Evolutionary conservation across 352 stramenopile genomes (phyloP).

Genomic region (Globisporangium spinosum): DNA sequence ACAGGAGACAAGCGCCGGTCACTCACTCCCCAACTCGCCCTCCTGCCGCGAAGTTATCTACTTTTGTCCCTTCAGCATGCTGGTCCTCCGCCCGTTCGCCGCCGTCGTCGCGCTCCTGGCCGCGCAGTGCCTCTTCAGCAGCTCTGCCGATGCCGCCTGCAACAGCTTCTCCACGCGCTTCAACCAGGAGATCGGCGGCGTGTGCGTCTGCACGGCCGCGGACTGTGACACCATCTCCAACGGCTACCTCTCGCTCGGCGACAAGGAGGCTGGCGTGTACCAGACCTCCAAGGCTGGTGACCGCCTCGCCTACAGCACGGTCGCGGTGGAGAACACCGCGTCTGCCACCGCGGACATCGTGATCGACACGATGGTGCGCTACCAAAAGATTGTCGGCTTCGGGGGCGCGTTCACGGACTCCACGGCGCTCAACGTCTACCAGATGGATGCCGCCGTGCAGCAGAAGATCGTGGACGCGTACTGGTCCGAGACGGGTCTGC

Average conservation of each 20-base stretch:
- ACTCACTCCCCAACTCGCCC: slow-evolving; percentile 15
- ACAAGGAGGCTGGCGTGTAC: slow-evolving; percentile 43
- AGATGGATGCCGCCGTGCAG: slow-evolving; percentile 53
- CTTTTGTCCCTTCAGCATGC: slow-evolving; percentile 9
- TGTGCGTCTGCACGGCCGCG: slow-evolving; percentile 47
- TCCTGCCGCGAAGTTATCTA: not conserved
- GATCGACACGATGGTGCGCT: slow-evolving; percentile 47
- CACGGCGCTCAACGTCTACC: slow-evolving; percentile 74
- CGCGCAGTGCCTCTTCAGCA: slow-evolving; percentile 15
- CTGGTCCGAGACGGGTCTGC: slow-evolving; percentile 68
- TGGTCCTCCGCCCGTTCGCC: slow-evolving; percentile 17
- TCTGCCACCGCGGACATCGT: slow-evolving; percentile 33
- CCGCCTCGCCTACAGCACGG: slow-evolving; percentile 39
- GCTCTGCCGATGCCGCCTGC: slow-evolving; percentile 13
- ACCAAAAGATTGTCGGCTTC: slow-evolving; percentile 86
- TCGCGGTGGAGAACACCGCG: slow-evolving; percentile 18
- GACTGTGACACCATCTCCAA: slow-evolving; percentile 55
- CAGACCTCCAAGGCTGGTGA: slow-evolving; percentile 46
- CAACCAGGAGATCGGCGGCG: slow-evolving; percentile 43
- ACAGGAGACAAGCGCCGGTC: not conserved
- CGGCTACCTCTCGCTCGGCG: slow-evolving; percentile 36
- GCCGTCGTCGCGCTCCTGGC: slow-evolving; percentile 11
- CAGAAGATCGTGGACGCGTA: slow-evolving; percentile 75
- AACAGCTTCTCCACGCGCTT: slow-evolving; percentile 35
- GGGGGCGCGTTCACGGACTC: slow-evolving; percentile 89